Evolutionary conservation across 192 early-diverging fungal genomes (phyloP), one percentile per base, ranked within the genome.

Genomic region (Rhizophagus sp.): DNA sequence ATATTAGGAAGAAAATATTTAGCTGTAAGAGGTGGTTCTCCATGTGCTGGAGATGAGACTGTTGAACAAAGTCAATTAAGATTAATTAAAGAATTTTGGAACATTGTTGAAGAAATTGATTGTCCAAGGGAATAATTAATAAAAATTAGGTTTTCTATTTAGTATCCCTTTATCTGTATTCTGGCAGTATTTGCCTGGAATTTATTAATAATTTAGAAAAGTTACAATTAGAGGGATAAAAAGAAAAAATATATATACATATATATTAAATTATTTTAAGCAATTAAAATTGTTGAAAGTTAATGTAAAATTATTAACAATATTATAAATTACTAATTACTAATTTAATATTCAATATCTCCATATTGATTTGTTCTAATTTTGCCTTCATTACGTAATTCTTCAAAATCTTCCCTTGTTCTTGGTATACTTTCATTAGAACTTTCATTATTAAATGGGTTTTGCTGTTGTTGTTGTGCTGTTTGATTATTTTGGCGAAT

Each of bases 31-130:
- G 82, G 83, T 57, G 81, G 74, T 6, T 80, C 84, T 7, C 80
- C 83, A 27, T 80, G 82, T 61, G 75, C 81, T 10, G 41, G 75
- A 5, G 33, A 36, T 61, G 81, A 83, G 6, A 84, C 81, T 69
- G 80, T 81, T 17, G 75, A 81, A 12, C 80, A 84, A 27, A 80
- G 88, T 0, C 93, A 93, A 78, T 81, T 80, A 25, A 76, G 88
- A 52, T 86, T 93, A 44, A 86, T 86, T 19, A 80, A 80, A 49
- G 87, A 92, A 81, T 83, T 93, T 63, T 89, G 91, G 85, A 82
- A 87, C 3, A 30, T 89, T 34, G 89, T 92, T 41, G 88, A 90
- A 24, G 88, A 88, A 39, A 86, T 92, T 41, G 83, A 87, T 25
- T 85, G 82, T 30, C 79, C 91, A 22, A 84, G 89, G 83, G 2